These are phyloP conservation scores for Lunasporangiospora selenospora DNA, from an alignment of 192 early-diverging fungal species.

Conservation along the genomic window DNA sequence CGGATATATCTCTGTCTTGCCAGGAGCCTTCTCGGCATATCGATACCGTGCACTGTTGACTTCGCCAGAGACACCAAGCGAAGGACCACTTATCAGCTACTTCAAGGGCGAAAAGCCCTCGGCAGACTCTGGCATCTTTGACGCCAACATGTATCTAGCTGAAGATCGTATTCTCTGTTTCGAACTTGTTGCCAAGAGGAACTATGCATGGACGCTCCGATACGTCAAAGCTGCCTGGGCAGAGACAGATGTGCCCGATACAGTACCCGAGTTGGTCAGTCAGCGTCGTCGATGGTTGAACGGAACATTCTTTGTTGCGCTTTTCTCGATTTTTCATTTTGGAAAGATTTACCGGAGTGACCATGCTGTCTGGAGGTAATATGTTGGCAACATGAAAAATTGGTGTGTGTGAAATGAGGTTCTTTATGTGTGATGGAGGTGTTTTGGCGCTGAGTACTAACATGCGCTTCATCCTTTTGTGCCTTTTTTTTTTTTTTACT, in stretches of 20 bases:
- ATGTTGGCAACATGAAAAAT: too few relatives aligned
- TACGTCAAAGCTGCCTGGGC: slow-evolving; percentile 71
- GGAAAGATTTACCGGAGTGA: slow-evolving; percentile 61
- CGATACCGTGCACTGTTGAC: slow-evolving; percentile 68
- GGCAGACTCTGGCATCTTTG: slow-evolving; percentile 53
- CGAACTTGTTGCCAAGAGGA: slow-evolving; percentile 75
- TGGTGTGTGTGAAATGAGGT: too few relatives aligned
- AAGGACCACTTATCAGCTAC: slow-evolving; percentile 69
- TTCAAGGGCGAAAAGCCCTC: slow-evolving; percentile 69
- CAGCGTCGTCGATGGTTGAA: slow-evolving; percentile 86
- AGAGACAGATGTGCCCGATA: slow-evolving; percentile 79
- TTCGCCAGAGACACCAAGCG: slow-evolving; percentile 57
- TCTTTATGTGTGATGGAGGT: too few relatives aligned
- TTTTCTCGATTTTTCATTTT: slow-evolving; percentile 70
- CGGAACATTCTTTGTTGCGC: slow-evolving; percentile 79
- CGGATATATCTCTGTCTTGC: slow-evolving; percentile 84
- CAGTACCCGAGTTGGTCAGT: slow-evolving; percentile 77
- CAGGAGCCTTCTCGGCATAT: slow-evolving; percentile 84
- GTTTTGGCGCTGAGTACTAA: too few relatives aligned
- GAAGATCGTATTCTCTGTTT: slow-evolving; percentile 89
- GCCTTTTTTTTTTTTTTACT: too few relatives aligned
- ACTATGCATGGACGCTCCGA: slow-evolving; percentile 66
- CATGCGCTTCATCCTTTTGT: too few relatives aligned
- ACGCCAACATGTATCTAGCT: slow-evolving; percentile 67
- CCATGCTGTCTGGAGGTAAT: slow-evolving; percentile 37